Base-by-base conservation (phyloP, 2,329 filamentous ascomycete species). In the Gyromitra esculenta region DNA sequence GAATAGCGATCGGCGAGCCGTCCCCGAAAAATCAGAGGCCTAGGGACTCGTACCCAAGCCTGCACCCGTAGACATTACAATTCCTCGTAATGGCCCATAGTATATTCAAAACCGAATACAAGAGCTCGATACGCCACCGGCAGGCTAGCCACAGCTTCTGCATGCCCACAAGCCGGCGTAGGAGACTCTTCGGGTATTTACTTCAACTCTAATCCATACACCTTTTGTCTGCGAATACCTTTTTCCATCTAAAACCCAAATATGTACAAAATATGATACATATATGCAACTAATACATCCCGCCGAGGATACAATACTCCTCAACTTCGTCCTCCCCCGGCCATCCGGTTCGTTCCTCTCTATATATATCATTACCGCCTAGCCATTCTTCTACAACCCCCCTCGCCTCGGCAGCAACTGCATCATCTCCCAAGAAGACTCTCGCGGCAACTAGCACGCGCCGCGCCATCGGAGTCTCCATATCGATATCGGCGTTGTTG, bases 401-500 rank as follows among this genome's bases (percentile, higher is more conserved):
- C 50, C 64, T 63, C 62, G 21, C 71, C 50, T 52, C 43, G 62
- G 50, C 64, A 18, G 43, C 57, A 4, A 39, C 39, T 35, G 15
- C 52, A 15, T n/a, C 35, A 15, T 31, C 60, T 6, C 76, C 77
- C 50, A 79, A 25, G 67, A 79, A 78, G 11, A 74, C 60, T 11
- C 48, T 65, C 18, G 64, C 59, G 7, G 77, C 77, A 35, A 77
- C 62, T 1, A 79, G 2, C 3, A 79, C 76, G 37, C 68, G 67
- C 37, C 76, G 68, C 25, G 50, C 64, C 66, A 69, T 73, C 7
- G 48, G 45, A 6, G 52, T n/a, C 0, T 45, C 59, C 41, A 45
- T n/a, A 2, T 73, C 77, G 11, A 75, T 15, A 45, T 37, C 25
- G 8, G 35, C 57, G 4, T 25, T 63, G 25, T 31, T 31, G 25